Evolutionary conservation across 345 rosid species (phyloP).

Genomic region (Camelina neglecta): DNA sequence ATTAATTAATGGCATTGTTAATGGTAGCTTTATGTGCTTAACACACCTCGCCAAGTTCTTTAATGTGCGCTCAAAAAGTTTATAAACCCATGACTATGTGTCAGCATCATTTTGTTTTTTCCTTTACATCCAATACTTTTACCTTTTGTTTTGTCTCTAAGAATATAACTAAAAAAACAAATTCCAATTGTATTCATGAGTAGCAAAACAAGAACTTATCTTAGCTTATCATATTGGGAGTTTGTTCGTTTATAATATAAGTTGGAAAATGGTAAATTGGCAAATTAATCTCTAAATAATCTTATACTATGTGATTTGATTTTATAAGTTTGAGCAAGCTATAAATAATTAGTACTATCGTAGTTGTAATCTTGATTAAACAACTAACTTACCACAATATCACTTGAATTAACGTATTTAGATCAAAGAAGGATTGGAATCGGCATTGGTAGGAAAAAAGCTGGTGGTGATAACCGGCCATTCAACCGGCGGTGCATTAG

Average conservation of each 20-base stretch:
- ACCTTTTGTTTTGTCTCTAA: background rate
- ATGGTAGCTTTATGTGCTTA: background rate
- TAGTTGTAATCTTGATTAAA: background rate
- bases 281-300: background rate
- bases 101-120: background rate
- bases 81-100: background rate
- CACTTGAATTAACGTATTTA: background rate
- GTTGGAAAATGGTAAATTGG: background rate
- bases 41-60: background rate
- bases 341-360: background rate
- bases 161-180: background rate
- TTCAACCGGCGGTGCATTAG: constrained; percentile 75
- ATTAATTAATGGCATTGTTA: background rate
- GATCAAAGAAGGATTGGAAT: constrained; percentile 25
- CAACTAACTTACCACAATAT: background rate
- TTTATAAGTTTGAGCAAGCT: background rate
- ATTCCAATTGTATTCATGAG: background rate
- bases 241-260: background rate
- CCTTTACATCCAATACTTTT: background rate
- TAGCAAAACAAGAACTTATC: background rate
- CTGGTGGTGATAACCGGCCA: constrained; percentile 79
- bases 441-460: constrained; percentile 45
- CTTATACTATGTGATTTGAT: background rate
- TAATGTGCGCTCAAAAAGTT: background rate
- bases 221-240: background rate